Evolutionary conservation across 139 green algal species (phyloP), one percentile per base, ranked within the genome.

Genomic region (Protoeuglena noctilucae): DNA sequence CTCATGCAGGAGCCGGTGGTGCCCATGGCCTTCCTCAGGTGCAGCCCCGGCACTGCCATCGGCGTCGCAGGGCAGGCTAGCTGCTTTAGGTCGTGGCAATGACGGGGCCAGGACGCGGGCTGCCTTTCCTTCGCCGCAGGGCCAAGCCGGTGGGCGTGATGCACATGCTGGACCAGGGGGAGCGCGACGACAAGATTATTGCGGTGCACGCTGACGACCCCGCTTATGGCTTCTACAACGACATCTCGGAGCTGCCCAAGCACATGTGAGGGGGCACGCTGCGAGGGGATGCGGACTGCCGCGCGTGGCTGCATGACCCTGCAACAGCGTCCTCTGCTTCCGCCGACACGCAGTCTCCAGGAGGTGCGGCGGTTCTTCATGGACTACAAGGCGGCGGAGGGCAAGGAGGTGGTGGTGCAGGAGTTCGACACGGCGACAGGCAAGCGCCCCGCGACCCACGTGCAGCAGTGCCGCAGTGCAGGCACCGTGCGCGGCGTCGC

Each of bases 321-420:
- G 12, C 39, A n/a, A 45, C 12, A 45, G 12, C 39, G 12, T 16
- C 39, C 39, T 45, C 12, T 16, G 12, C 39, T 45, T n/a, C 12
- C 12, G 12, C 39, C 39, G 12, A 45, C 39, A 45, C n/a, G n/a
- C n/a, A 67, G 85, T 17, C 67, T 95, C 45, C 56, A 60, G 3
- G 84, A 93, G 56, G 93, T 94, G 57, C 74, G 66, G 56, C 62
- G 80, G 29, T 92, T 93, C 63, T 94, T 94, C 53, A 78, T 91
- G 69, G 84, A 93, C 74, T 94, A 94, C 78, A 94, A 94, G 70
- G 89, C 89, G 76, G 92, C 93, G 51, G 85, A 96, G 75, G 74
- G 93, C 71, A 96, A 96, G 73, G 59, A 85, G 45, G 87, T 96
- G 2, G 66, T 79, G 53, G 87, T 96, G 27, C 85, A 95, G 48